Evolutionary conservation across 2,329 filamentous ascomycete genomes (phyloP).

Genomic region (Gremmenia infestans): DNA sequence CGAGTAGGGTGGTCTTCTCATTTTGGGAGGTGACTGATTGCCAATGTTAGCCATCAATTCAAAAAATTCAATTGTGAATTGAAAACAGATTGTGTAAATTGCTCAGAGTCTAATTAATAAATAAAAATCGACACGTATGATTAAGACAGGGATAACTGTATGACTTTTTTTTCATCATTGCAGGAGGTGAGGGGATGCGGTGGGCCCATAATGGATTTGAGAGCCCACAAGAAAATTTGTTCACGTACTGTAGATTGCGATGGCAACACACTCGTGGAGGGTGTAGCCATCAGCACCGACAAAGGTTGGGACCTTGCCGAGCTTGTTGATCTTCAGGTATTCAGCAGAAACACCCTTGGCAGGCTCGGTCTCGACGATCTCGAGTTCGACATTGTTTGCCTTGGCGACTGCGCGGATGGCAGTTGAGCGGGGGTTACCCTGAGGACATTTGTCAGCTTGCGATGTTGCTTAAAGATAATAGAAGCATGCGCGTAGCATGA

Average conservation of each 20-base stretch:
- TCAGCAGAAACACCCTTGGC: conserved; percentile 62
- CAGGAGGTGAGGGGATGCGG: conserved; percentile 10
- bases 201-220: conserved; percentile 4
- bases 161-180: conserved; percentile 49
- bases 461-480: neutral
- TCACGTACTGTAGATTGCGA: conserved; percentile 93
- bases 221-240: conserved; percentile 1
- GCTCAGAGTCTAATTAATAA: conserved; percentile 71
- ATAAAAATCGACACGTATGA: conserved; percentile 76
- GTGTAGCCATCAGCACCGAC: conserved; percentile 86
- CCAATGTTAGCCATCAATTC: conserved; percentile 20
- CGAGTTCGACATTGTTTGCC: conserved; percentile 91
- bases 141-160: conserved; percentile 99
- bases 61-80: conserved; percentile 10
- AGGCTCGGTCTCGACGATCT: conserved; percentile 69
- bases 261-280: conserved; percentile 86
- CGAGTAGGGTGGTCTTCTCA: conserved; percentile 98
- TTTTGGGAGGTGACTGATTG: conserved; percentile 91
- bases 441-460: conserved; percentile 23
- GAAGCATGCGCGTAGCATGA: neutral
- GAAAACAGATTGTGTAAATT: conserved; percentile 25
- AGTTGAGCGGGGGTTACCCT: conserved; percentile 88
- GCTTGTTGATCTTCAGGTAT: conserved; percentile 79
- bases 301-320: conserved; percentile 91
- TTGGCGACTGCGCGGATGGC: conserved; percentile 91